Evolutionary conservation across 2,329 filamentous ascomycete species (phyloP), one percentile per base, ranked within the genome.

Genomic region (Ascochyta pisi): DNA sequence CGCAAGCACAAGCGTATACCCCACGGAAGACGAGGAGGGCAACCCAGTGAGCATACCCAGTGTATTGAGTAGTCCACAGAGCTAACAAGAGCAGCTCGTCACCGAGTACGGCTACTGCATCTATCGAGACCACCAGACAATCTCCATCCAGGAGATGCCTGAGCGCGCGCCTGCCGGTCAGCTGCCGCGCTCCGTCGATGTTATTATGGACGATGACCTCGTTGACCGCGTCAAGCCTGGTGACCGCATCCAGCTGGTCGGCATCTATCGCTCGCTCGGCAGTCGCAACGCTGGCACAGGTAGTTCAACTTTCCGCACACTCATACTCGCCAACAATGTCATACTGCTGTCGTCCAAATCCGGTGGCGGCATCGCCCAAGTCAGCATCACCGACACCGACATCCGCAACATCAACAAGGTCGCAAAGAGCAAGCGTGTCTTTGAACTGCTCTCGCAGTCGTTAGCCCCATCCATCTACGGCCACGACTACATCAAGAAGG

Each of bases 401-500:
- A 96, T 99, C 73, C 89, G 95, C 68, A 98, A 99, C 73, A 99
- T 99, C 82, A 98, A 98, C 82, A 97, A 96, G 77, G 85, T 98
- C 52, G 84, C 94, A 9, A 99, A 98, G 82, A 95, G 95, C 77
- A 93, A 89, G 78, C 93, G 95, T 61, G 84, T 98, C 3, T 96
- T 99, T 63, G 91, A 97, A 50, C 81, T 99, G 39, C 84, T 99
- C 6, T 95, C 95, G 0, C 93, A 97, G 68, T 98, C 94, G 1
- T 83, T 99, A 19, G 95, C 95, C 1, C 95, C 95, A 0, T 97
- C 93, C 78, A 99, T 99, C 56, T 97, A 92, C 69, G 95, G 95
- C 0, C 95, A 99, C 69, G 93, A 96, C 70, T 90, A 97, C 74
- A 96, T 99, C 79, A 99, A 99, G 78, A 97, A 96, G 77, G 95